Evolutionary conservation across 305 asterid species (phyloP), one percentile per base, ranked within the genome.

Genomic region (Fraxinus latifolia): DNA sequence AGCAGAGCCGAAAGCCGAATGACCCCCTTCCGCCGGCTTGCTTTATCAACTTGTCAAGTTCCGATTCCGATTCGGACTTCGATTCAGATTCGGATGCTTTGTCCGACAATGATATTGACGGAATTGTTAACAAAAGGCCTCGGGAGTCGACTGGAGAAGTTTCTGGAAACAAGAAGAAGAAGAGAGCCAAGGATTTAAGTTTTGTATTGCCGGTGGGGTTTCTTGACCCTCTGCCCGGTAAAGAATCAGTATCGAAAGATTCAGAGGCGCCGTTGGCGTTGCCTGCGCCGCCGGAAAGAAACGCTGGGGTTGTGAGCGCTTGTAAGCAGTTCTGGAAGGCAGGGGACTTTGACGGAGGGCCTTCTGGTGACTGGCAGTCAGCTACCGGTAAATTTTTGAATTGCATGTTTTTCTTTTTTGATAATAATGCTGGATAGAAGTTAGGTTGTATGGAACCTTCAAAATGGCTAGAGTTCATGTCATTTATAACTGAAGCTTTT

Each of bases 281-380:
- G 55, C 86, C 89, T 65, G 73, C n/a, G 81, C 80, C 90, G 8
- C 67, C 86, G 37, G 77, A 23, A 32, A 76, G 58, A 79, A 71
- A 39, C 76, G 74, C 62, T 42, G 78, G 74, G 68, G 71, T 36
- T 39, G 87, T 68, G 79, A 70, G 70, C 70, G 36, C 21, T 67
- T 76, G 67, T 76, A 93, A 84, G 86, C 97, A 94, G 91, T 94
- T 94, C 84, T 94, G 98, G 98, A 94, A 94, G 83, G 97, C 98
- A 29, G 98, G 98, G 76, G 97, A 95, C 62, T 95, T 85, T 79
- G 96, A 90, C 14, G 92, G 79, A 33, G 58, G 86, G 73, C 80
- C 93, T 19, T 81, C 87, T 58, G 80, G 84, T 74, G 88, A 79
- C 82, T 88, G 91, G 93, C 88, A 79, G 67, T 71, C 87, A 31